Evolutionary conservation across 768 basidiomycete genomes (phyloP).

Genomic region (Erythrobasidium yunnanense): DNA sequence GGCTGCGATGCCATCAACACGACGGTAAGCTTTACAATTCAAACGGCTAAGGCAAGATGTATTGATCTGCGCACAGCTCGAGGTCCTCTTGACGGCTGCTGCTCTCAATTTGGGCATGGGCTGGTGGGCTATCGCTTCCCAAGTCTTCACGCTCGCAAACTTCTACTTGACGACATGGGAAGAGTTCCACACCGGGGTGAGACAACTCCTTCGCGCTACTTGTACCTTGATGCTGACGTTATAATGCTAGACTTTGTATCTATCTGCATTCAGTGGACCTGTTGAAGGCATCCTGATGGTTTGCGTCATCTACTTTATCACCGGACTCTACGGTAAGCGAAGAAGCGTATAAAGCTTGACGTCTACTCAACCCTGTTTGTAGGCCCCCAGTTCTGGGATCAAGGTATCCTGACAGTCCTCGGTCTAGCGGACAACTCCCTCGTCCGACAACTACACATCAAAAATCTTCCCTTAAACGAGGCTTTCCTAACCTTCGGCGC

Average conservation of each 20-base stretch:
- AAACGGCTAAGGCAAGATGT: slow-evolving; percentile 5
- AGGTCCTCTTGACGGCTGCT: slow-evolving; percentile 66
- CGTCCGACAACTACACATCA: slow-evolving; percentile 49
- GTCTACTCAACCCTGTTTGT: slow-evolving; percentile 2
- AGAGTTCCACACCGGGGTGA: slow-evolving; percentile 71
- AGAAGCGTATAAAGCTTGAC: slow-evolving; percentile 38
- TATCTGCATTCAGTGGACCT: slow-evolving; percentile 87
- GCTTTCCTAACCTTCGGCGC: slow-evolving; percentile 73
- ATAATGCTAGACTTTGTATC: slow-evolving; percentile 63
- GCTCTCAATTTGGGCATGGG: slow-evolving; percentile 85
- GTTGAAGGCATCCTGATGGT: slow-evolving; percentile 92
- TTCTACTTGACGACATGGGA: slow-evolving; percentile 78
- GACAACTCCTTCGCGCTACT: neutral
- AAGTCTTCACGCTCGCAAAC: slow-evolving; percentile 62
- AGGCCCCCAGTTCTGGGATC: slow-evolving; percentile 77
- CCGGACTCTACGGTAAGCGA: slow-evolving; percentile 70
- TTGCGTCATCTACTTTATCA: slow-evolving; percentile 60
- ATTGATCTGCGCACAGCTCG: slow-evolving; percentile 54
- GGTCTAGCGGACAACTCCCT: slow-evolving; percentile 48
- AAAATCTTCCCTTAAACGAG: slow-evolving; percentile 68
- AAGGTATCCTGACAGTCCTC: slow-evolving; percentile 51
- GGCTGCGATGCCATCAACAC: slow-evolving; percentile 94
- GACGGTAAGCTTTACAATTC: slow-evolving; percentile 50
- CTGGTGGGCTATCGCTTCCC: slow-evolving; percentile 92
- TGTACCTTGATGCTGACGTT: neutral